Evolutionary conservation across 1,139 yeast genomes (phyloP).

Genomic region (Meyerozyma carpophila): DNA sequence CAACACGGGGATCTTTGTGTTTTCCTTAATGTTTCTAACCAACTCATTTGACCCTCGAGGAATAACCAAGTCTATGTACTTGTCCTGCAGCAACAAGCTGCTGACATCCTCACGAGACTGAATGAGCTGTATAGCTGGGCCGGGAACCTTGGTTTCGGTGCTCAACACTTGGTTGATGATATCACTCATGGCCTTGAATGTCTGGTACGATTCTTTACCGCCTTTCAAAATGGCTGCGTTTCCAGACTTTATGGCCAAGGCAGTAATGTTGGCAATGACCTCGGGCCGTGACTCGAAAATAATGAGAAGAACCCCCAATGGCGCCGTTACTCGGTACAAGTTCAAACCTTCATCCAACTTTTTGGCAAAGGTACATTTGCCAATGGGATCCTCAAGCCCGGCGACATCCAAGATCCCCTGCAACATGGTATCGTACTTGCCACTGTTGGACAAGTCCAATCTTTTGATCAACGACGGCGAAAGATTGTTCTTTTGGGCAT

Average conservation of each 20-base stretch:
- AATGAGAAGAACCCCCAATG: constrained; percentile 88
- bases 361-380: constrained; percentile 74
- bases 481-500: constrained; percentile 55
- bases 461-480: constrained; percentile 73
- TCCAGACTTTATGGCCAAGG: constrained; percentile 92
- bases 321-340: constrained; percentile 79
- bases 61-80: constrained; percentile 87
- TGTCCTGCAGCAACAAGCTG: constrained; percentile 77
- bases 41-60: constrained; percentile 95
- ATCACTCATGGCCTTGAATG: constrained; percentile 77
- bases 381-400: constrained; percentile 82
- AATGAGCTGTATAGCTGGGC: constrained; percentile 77
- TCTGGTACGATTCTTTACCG: constrained; percentile 85
- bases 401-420: constrained; percentile 94
- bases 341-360: constrained; percentile 80
- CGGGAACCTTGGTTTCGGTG: constrained; percentile 63
- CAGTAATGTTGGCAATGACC: constrained; percentile 95
- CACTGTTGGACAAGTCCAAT: constrained; percentile 73
- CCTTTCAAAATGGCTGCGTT: constrained; percentile 95
- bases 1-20: constrained; percentile 90
- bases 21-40: constrained; percentile 76
- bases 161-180: constrained; percentile 59
- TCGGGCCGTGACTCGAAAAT: constrained; percentile 98
- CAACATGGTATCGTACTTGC: constrained; percentile 88
- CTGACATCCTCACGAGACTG: constrained; percentile 87